These are phyloP conservation scores for Coemansia sp. DNA, from an alignment of 192 early-diverging fungal species.

Conservation along the genomic window DNA sequence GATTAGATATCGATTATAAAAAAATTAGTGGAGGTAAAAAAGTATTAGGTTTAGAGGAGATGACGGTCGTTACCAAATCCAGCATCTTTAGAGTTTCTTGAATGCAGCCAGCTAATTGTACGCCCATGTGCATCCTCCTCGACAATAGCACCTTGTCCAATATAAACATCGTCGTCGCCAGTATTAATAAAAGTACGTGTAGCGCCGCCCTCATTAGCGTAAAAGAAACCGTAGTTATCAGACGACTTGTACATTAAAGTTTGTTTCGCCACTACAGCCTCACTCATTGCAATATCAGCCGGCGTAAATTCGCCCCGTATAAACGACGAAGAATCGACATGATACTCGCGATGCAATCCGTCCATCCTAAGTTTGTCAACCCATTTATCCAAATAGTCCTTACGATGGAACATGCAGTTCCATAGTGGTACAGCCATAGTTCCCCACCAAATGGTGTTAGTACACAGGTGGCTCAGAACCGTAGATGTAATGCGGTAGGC, in stretches of 20 bases:
- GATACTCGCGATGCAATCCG: conserved; percentile 37
- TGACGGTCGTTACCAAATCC: background rate
- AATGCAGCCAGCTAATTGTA: background rate
- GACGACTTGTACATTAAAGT: conserved; percentile 2
- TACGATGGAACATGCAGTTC: conserved; percentile 25
- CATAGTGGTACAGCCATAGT: conserved; percentile 38
- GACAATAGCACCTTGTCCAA: background rate
- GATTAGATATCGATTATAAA: background rate
- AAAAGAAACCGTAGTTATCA: conserved; percentile 11
- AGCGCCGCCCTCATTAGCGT: background rate
- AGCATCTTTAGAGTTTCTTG: conserved; percentile 1
- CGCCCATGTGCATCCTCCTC: background rate
- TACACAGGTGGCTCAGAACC: conserved; percentile 35
- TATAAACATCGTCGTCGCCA: background rate
- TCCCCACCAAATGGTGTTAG: conserved; percentile 44
- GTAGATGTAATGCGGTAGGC: conserved; percentile 29
- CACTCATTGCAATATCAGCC: conserved; percentile 3
- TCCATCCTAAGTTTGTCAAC: conserved; percentile 28
- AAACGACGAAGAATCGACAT: conserved; percentile 9
- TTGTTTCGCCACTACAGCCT: conserved; percentile 14
- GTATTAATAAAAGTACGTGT: background rate
- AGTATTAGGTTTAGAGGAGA: background rate
- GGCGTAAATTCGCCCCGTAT: background rate
- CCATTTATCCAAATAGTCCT: conserved; percentile 30
- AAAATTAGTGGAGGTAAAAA: background rate